phyloP scores from a whole-genome alignment of 2,329 filamentous ascomycete genomes.

The Talaromyces sp. region DNA sequence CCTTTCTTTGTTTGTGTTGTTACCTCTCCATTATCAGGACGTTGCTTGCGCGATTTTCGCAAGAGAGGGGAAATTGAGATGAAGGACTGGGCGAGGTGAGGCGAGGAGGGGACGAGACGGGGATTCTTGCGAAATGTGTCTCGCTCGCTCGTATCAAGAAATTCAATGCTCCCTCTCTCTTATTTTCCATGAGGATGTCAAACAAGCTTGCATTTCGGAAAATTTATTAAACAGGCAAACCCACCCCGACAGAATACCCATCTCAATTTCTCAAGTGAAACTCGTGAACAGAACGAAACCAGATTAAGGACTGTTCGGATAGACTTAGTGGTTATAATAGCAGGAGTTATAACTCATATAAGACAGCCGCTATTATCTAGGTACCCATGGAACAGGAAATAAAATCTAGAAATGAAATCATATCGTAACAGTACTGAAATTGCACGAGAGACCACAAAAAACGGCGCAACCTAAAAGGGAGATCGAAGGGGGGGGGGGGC shows the following conservation, averaged over 20 bases:
- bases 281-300: neutral
- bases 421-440: neutral
- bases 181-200: neutral
- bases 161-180: neutral
- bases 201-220: neutral
- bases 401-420: neutral
- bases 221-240: neutral
- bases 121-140: neutral
- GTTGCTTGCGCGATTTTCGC: neutral
- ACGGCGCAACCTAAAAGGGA: neutral
- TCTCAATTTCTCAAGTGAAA: neutral
- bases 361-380: neutral
- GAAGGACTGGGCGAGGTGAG: neutral
- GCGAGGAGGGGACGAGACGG: neutral
- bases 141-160: neutral
- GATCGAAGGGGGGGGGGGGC: neutral
- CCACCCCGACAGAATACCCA: neutral
- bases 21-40: neutral
- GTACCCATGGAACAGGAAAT: neutral
- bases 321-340: neutral
- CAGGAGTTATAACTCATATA: slow-evolving; percentile 3
- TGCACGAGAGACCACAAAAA: neutral
- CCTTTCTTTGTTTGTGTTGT: neutral
- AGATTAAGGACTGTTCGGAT: slow-evolving; percentile 6
- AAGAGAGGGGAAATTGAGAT: neutral